Evolutionary conservation across 768 basidiomycete species (phyloP).

Genomic region (Phaeolepiota aurea): DNA sequence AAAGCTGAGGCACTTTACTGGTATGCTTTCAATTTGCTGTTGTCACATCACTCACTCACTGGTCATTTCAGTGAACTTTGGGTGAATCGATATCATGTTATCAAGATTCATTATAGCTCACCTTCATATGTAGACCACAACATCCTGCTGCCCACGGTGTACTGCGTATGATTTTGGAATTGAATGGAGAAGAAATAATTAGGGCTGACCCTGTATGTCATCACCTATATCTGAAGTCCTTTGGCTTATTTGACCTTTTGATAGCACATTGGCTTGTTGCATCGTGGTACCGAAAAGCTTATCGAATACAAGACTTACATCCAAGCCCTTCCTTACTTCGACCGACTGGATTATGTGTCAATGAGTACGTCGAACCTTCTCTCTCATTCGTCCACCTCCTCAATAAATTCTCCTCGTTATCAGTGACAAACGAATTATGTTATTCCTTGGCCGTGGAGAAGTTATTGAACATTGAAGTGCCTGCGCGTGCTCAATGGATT

Average conservation of each 20-base stretch:
- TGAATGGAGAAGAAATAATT: slow-evolving; percentile 94
- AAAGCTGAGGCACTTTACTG: slow-evolving; percentile 90
- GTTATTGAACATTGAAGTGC: slow-evolving; percentile 92
- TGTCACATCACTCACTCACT: slow-evolving; percentile 21
- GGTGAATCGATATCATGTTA: background rate
- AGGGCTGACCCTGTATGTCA: slow-evolving; percentile 71
- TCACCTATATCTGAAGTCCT: background rate
- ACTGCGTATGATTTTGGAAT: slow-evolving; percentile 91
- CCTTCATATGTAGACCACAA: slow-evolving; percentile 56
- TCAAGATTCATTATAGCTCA: background rate
- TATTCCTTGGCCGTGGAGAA: slow-evolving; percentile 98
- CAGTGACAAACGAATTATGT: slow-evolving; percentile 98
- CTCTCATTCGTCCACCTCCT: background rate
- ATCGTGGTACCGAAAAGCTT: slow-evolving; percentile 96
- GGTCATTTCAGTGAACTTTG: background rate
- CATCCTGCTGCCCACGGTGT: slow-evolving; percentile 99
- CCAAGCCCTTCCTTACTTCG: slow-evolving; percentile 97
- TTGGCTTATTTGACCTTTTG: background rate
- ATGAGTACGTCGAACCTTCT: slow-evolving; percentile 66
- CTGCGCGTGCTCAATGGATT: slow-evolving; percentile 97
- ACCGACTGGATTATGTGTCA: slow-evolving; percentile 97
- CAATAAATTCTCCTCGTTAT: slow-evolving; percentile 4
- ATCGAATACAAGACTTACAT: slow-evolving; percentile 99
- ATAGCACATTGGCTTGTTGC: slow-evolving; percentile 90
- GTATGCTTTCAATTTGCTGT: slow-evolving; percentile 29